Base-by-base conservation (phyloP, 2,329 filamentous ascomycete species). In the Arthrobotrys musiformis region DNA sequence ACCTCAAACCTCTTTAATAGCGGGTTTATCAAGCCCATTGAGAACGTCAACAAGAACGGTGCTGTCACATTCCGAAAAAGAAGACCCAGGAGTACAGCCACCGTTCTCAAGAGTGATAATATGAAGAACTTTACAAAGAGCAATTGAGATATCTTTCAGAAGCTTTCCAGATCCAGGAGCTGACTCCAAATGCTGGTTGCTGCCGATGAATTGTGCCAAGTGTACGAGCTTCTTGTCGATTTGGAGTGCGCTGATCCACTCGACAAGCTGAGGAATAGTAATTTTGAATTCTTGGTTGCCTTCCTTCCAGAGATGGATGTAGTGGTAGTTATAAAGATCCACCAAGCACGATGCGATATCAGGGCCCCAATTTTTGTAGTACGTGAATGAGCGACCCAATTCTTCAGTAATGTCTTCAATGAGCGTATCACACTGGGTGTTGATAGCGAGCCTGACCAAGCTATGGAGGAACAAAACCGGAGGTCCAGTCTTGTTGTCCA, bases 91-190 rank as follows among this genome's bases (percentile, higher is more conserved):
- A 30, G 0, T 4, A 8, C 9, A n/a, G 15, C 9, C 15, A 35
- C 5, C 22, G 5, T 48, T 48, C n/a, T 22, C 24, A 15, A 17
- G 40, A 40, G 24, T 2, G 28, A 7, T 40, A 1, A 7, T 22
- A 22, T 17, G 19, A 13, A 74, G 30, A n/a, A 48, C 46, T 0
- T 8, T 48, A 17, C 54, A 63, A 17, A 75, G 48, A 6, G 70
- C 70, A 30, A 68, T 15, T 17, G 70, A 62, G 35, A 75, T 44
- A 37, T 68, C 70, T 22, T 19, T 30, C 26, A 63, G 35, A 35
- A 75, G 69, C 1, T 24, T 17, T 9, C 9, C 11, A 28, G 50
- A 15, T 2, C 68, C 58, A 13, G n/a, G 11, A 24, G 24, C 24
- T 8, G 19, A 19, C 2, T 60, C 30, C 4, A 26, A 4, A 11